Evolutionary conservation across 768 basidiomycete genomes (phyloP).

Genomic region (Kwoniella botswanensis): DNA sequence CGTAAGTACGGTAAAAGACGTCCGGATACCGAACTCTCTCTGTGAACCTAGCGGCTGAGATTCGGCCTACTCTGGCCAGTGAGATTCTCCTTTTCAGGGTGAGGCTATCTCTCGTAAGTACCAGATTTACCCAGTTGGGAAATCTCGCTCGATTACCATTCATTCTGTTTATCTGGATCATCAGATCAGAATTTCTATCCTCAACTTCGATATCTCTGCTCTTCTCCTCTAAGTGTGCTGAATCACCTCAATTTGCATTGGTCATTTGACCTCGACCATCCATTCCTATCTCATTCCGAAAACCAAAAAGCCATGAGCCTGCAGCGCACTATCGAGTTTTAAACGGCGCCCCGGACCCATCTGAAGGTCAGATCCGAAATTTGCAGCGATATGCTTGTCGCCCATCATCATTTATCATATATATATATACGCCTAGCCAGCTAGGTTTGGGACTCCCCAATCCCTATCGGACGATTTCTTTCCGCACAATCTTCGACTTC

Average conservation of each 20-base stretch:
- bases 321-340: background rate
- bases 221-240: background rate
- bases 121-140: background rate
- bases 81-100: background rate
- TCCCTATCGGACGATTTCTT: no score
- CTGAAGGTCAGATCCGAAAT: constrained; percentile 6
- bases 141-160: background rate
- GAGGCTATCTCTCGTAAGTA: background rate
- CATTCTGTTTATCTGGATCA: background rate
- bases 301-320: background rate
- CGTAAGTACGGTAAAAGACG: background rate
- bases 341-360: constrained; percentile 7
- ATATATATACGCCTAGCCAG: background rate
- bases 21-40: background rate
- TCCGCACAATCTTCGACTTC: no score
- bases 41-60: background rate
- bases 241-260: background rate
- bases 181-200: background rate
- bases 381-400: background rate
- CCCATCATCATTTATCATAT: background rate
- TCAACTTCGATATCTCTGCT: background rate
- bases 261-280: background rate
- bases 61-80: background rate
- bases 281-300: constrained; percentile 15
- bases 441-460: background rate